Base-by-base conservation (phyloP, 2,329 filamentous ascomycete genomes). In the Fusarium tuaranense region DNA sequence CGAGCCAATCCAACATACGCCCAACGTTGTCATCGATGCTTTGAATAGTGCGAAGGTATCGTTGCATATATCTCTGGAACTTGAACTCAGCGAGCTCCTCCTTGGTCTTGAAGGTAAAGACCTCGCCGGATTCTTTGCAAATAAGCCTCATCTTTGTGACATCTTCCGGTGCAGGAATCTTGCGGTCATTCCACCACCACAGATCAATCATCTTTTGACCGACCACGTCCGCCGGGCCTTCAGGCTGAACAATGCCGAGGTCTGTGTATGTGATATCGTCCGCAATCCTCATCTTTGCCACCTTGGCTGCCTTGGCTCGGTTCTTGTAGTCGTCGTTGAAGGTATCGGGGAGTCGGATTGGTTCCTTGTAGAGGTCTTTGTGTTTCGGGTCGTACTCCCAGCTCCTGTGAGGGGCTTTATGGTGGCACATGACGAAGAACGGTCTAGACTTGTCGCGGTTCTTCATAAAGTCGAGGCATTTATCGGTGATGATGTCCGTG, bases 341-440 rank as follows among this genome's bases (percentile, higher is more conserved):
- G 0, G 87, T 89, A 48, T 89, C 86, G 0, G 87, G 87, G 0
- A 88, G 71, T 16, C 79, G 80, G 62, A 88, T 79, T 3, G 83
- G 83, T 10, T 88, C 84, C 2, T 78, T 82, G 77, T 88, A 89
- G 4, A 89, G 76, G 57, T 84, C 38, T 68, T 85, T 86, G 78
- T 89, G 86, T 72, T 86, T 86, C 7, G 81, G 75, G 69, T 88
- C 80, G 65, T 81, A 87, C 71, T 89, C 87, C 87, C 87, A 89
- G 22, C 81, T 83, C 5, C 87, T 82, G 73, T 89, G 87, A 0
- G 88, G 87, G 2, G 87, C 87, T 74, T 89, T 89, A 78, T 89
- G 87, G 72, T 89, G 87, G 75, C 86, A 88, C 87, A 89, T 89
- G 59, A 87, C 73, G 75, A 88, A 89, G 78, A 89, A 89, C 0